phyloP scores from a whole-genome alignment of 2,329 filamentous ascomycete genomes.

The Fonsecaea nubica region DNA sequence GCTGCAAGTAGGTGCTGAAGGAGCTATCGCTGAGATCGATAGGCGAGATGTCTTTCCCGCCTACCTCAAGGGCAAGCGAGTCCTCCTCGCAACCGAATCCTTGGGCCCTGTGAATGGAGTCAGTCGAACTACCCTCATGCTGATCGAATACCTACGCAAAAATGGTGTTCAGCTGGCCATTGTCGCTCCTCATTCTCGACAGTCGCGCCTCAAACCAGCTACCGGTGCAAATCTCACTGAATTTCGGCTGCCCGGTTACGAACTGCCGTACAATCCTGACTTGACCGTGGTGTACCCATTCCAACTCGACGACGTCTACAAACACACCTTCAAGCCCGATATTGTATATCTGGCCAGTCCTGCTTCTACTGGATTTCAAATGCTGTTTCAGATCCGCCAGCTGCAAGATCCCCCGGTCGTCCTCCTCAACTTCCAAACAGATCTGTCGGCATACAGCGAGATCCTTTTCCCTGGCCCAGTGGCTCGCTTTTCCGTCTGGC shows the following conservation, averaged over 20 bases:
- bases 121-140: conserved; percentile 71
- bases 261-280: conserved; percentile 74
- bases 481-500: conserved; percentile 65
- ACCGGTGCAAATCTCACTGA: conserved; percentile 50
- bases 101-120: conserved; percentile 77
- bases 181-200: conserved; percentile 65
- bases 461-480: conserved; percentile 72
- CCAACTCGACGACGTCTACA: conserved; percentile 66
- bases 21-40: neutral
- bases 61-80: conserved; percentile 64
- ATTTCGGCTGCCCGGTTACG: conserved; percentile 68
- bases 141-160: conserved; percentile 70
- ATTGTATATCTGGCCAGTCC: conserved; percentile 74
- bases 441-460: conserved; percentile 71
- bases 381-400: conserved; percentile 71
- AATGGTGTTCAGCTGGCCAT: conserved; percentile 70
- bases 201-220: conserved; percentile 58
- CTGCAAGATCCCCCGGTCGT: conserved; percentile 63
- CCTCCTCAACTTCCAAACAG: conserved; percentile 74
- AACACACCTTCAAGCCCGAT: conserved; percentile 69
- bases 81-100: conserved; percentile 73
- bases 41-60: conserved; percentile 48
- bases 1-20: neutral
- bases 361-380: conserved; percentile 72
- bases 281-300: conserved; percentile 74